Evolutionary conservation across 495 filamentous ascomycete genomes (phyloP).

Genomic region (Pyronema domesticum): DNA sequence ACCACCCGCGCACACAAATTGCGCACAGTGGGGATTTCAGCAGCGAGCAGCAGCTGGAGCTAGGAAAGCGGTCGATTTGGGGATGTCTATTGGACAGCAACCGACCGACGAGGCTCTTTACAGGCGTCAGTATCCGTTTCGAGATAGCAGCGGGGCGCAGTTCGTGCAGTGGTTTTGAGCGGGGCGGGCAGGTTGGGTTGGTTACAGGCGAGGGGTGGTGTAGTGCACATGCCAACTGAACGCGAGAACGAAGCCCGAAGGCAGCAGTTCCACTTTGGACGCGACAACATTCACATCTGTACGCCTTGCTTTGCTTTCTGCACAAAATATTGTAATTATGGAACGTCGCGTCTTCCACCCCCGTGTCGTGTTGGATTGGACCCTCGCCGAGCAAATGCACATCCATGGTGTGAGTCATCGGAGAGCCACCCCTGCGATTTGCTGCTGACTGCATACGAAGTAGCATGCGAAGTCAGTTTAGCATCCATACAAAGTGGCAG

Average conservation of each 20-base stretch:
- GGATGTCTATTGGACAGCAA: not conserved
- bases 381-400: not conserved
- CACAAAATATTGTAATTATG: not conserved
- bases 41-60: not conserved
- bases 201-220: too few species aligned
- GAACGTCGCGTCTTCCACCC: not conserved
- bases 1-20: too few species aligned
- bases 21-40: not conserved
- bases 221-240: not conserved
- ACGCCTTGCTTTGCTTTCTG: not conserved
- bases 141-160: not conserved
- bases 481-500: too few species aligned
- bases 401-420: not conserved
- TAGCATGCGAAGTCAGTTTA: too few species aligned
- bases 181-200: not conserved
- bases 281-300: not conserved
- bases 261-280: not conserved
- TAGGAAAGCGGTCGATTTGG: not conserved
- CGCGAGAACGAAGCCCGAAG: not conserved
- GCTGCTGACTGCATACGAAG: not conserved
- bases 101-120: not conserved
- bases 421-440: not conserved
- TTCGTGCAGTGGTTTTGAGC: not conserved
- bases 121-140: not conserved
- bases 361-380: not conserved